Evolutionary conservation across 2,329 filamentous ascomycete genomes (phyloP).

Genomic region (Metarhizium guizhouense): DNA sequence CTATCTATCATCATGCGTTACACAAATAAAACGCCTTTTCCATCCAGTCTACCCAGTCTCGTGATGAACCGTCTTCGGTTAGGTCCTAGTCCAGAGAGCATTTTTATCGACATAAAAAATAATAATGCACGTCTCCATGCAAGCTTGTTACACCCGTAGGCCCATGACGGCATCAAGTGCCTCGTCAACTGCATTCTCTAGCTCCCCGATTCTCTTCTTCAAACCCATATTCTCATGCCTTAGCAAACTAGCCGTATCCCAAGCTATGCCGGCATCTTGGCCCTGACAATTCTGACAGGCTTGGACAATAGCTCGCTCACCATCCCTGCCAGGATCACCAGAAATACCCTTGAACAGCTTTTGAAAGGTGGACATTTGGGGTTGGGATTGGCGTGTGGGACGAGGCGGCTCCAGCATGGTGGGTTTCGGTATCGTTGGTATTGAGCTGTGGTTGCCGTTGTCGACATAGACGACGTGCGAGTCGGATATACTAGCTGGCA

Average conservation of each 20-base stretch:
- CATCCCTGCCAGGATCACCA: conserved; percentile 18
- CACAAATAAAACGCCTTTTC: conserved; percentile 1
- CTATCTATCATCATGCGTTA: background rate
- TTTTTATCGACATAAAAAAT: background rate
- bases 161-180: conserved; percentile 53
- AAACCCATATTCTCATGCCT: conserved; percentile 53
- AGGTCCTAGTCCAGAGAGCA: background rate
- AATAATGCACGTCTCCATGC: background rate
- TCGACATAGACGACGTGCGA: conserved; percentile 11
- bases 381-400: conserved; percentile 26
- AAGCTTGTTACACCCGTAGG: conserved; percentile 17
- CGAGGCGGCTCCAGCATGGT: conserved; percentile 16
- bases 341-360: conserved; percentile 34
- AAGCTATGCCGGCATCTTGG: conserved; percentile 49
- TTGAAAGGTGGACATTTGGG: conserved; percentile 27
- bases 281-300: conserved; percentile 50
- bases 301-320: conserved; percentile 12
- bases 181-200: conserved; percentile 52
- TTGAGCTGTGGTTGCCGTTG: conserved; percentile 6
- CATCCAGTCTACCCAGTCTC: background rate
- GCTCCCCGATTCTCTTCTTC: conserved; percentile 48
- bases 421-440: conserved; percentile 14
- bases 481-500: conserved; percentile 29
- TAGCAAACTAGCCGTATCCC: conserved; percentile 55
- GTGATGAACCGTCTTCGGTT: background rate